Percentiles rank a stretch among this genome's conserved stretches.
These are phyloP conservation scores for Penicillium sp. DNA, from an alignment of 2,329 filamentous ascomycete species.

Conservation along the genomic window DNA sequence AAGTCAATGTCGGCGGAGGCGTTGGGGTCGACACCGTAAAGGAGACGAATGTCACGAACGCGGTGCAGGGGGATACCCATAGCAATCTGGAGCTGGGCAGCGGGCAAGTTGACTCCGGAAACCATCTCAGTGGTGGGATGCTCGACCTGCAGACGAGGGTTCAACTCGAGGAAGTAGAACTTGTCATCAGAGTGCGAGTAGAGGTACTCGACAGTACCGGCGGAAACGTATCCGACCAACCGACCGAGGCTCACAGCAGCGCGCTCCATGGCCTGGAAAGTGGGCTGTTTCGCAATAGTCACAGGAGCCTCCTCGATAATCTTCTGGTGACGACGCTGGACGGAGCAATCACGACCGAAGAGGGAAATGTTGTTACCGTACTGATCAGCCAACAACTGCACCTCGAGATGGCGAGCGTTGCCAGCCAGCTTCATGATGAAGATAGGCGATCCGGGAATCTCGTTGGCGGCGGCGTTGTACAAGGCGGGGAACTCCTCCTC, in stretches of 20 bases:
- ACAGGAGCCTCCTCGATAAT: slow-evolving; percentile 99
- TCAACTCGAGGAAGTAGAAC: slow-evolving; percentile 98
- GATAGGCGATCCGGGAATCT: slow-evolving; percentile 97
- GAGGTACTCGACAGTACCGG: slow-evolving; percentile 97
- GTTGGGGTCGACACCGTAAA: slow-evolving; percentile 94
- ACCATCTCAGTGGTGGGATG: slow-evolving; percentile 99
- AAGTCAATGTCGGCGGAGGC: slow-evolving; percentile 88
- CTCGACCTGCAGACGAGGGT: slow-evolving; percentile 98
- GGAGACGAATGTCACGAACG: slow-evolving; percentile 90
- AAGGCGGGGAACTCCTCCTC: slow-evolving; percentile 82
- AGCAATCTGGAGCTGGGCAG: slow-evolving; percentile 95
- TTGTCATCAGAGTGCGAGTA: slow-evolving; percentile 98
- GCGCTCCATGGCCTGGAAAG: slow-evolving; percentile 95
- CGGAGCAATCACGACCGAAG: slow-evolving; percentile 97
- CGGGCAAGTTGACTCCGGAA: slow-evolving; percentile 92
- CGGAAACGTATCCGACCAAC: slow-evolving; percentile 96
- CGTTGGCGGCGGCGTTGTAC: slow-evolving; percentile 94
- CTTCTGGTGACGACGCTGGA: slow-evolving; percentile 97
- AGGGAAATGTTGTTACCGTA: slow-evolving; percentile 99
- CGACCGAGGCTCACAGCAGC: slow-evolving; percentile 90
- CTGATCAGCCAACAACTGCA: slow-evolving; percentile 95
- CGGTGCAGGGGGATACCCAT: slow-evolving; percentile 97
- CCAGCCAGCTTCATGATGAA: slow-evolving; percentile 99
- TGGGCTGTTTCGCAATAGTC: slow-evolving; percentile 84
- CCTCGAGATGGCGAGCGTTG: slow-evolving; percentile 93